These are phyloP conservation scores for Baudoinia panamericana DNA, from an alignment of 495 filamentous ascomycete species.

Conservation along the genomic window DNA sequence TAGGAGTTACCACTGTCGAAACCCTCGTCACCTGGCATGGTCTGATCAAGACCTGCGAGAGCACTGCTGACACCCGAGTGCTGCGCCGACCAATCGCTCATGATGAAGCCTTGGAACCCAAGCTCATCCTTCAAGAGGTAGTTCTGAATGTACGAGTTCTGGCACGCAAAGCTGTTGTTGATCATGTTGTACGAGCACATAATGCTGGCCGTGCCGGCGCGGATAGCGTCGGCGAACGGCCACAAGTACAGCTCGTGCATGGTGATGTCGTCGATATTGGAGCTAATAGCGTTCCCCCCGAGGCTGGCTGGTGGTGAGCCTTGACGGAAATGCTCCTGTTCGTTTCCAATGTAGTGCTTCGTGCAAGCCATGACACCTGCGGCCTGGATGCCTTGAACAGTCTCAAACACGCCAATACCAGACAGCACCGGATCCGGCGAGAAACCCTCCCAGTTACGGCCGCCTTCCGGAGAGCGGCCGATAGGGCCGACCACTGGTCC, in stretches of 20 bases:
- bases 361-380: constrained; percentile 31
- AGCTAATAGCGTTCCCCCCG: constrained; percentile 33
- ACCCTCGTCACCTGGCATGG: constrained; percentile 77
- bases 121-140: constrained; percentile 80
- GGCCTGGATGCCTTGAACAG: constrained; percentile 31
- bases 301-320: constrained; percentile 11
- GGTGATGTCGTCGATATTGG: constrained; percentile 84
- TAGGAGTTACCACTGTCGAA: constrained; percentile 62
- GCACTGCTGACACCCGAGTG: constrained; percentile 67
- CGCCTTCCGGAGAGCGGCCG: constrained; percentile 52
- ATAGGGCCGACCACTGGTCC: constrained; percentile 80
- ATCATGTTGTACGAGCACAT: constrained; percentile 94
- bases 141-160: constrained; percentile 64
- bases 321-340: constrained; percentile 61
- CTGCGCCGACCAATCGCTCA: constrained; percentile 84
- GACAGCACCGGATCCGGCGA: constrained; percentile 32
- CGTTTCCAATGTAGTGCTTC: constrained; percentile 32
- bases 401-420: constrained; percentile 29
- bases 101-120: constrained; percentile 85
- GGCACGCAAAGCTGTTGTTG: constrained; percentile 58
- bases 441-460: constrained; percentile 69
- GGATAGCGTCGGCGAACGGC: constrained; percentile 53
- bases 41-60: constrained; percentile 83
- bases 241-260: constrained; percentile 94
- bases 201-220: constrained; percentile 30